Base-by-base conservation (phyloP, 306 rosid species). In the Vicia sativa region DNA sequence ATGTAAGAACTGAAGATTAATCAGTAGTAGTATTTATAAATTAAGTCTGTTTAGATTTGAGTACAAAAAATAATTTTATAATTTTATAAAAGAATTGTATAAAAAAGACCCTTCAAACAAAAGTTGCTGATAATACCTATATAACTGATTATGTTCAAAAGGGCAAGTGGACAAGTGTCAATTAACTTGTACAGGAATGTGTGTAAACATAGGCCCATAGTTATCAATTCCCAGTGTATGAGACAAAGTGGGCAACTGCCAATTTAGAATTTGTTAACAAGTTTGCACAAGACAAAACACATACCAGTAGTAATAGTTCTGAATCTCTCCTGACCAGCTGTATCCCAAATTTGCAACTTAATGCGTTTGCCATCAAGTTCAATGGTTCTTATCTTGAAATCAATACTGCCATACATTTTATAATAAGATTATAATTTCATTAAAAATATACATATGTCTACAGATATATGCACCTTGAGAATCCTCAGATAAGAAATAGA, bases 301-400 rank as follows among this genome's bases (percentile, higher is more conserved):
- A 44, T 61, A 80, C 93, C 93, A 42, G 93, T 89, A 31, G 96
- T 89, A 77, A 89, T 89, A 37, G 96, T 89, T 61, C 96, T 86
- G 70, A 89, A 89, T 62, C 96, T 80, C 70, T 89, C 96, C 79
- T 89, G 96, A 43, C 93, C 96, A 75, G 96, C 96, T 15, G 96
- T 89, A 62, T 89, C 96, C 96, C 93, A 89, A 65, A 89, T 89
- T 78, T 89, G 96, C 75, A 89, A 70, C 80, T 89, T 89, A 63
- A 89, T 79, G 37, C 93, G 83, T 76, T 85, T 89, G 54, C 86
- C 87, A 60, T 89, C 96, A 37, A 87, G 89, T 68, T 89, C 96
- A 72, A 89, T 87, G 80, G 93, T 87, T 81, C 93, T 83, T 87
- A 87, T 89, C 89, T 89, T 89, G 80, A 89, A 89, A 78, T 89